These are phyloP conservation scores for Terfezia boudieri DNA, from an alignment of 495 filamentous ascomycete genomes.

Conservation along the genomic window DNA sequence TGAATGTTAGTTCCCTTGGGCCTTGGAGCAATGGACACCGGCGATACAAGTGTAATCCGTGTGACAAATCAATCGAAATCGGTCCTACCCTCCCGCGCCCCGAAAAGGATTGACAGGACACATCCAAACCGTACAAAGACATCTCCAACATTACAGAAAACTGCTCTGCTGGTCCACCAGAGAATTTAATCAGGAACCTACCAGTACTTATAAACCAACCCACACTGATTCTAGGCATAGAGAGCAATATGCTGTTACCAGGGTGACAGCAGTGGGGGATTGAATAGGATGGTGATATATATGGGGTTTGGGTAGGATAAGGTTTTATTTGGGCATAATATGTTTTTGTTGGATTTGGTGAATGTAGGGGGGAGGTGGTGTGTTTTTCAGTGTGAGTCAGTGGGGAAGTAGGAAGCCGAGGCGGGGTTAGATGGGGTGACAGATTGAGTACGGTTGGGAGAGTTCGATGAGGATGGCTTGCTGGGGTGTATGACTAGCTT, in stretches of 20 bases:
- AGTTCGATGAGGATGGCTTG: neutral
- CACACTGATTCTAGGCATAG: slow-evolving; percentile 76
- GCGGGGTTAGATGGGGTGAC: too few species aligned
- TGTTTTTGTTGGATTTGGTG: slow-evolving; percentile 78
- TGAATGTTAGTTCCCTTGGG: too few species aligned
- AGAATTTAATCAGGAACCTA: slow-evolving; percentile 62
- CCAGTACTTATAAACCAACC: slow-evolving; percentile 47
- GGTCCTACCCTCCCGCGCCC: slow-evolving; percentile 17
- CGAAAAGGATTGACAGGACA: neutral
- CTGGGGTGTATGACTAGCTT: too few species aligned
- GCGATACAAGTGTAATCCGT: too few species aligned
- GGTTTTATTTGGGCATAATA: slow-evolving; percentile 80
- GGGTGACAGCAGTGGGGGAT: slow-evolving; percentile 96
- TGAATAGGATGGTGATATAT: slow-evolving; percentile 56
- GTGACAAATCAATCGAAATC: too few species aligned
- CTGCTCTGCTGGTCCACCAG: slow-evolving; percentile 1
- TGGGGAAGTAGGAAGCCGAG: neutral
- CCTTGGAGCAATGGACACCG: too few species aligned
- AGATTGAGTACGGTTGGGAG: neutral
- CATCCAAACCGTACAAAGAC: slow-evolving; percentile 68
- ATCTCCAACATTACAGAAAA: slow-evolving; percentile 33
- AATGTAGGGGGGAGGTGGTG: slow-evolving; percentile 69
- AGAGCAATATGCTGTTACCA: slow-evolving; percentile 90
- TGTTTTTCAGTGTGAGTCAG: slow-evolving; percentile 41
- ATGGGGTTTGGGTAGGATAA: slow-evolving; percentile 79